Evolutionary conservation across 768 basidiomycete species (phyloP), one percentile per base, ranked within the genome.

Genomic region (Lactarius sp.): DNA sequence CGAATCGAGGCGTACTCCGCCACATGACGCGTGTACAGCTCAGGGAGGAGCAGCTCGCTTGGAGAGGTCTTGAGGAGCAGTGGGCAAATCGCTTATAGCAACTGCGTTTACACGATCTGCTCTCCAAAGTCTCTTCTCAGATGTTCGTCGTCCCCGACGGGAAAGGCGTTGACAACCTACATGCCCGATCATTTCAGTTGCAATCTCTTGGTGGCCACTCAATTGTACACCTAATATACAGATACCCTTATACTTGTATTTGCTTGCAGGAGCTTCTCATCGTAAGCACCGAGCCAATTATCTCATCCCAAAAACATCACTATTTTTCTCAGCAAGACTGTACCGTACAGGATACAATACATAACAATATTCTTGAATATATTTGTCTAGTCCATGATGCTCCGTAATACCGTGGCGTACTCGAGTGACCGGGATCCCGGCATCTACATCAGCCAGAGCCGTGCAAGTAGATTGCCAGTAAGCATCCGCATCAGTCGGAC

Each of bases 1-100:
- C 59, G 1, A 27, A 27, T 31, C 47, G 50, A 36, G 63, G 63
- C 36, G 53, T 64, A 20, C 39, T 64, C 18, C 59, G 59, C 13
- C 22, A 27, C 42, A 9, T 65, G 54, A 37, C 9, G 1, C 54
- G 36, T 34, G 34, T n/a, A 0, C 64, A 65, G 22, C 64, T 65
- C 41, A 51, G 49, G 39, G 52, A 60, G 1, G 64, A 46, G 7
- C 54, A 56, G 13, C 33, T 2, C 20, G 14, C 10, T 8, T 65
- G 27, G 52, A 51, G 42, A 14, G 18, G 10, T 14, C 41, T 65
- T 36, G 53, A 18, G 22, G 6, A 33, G 8, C 39, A 60, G 36
- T 64, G 63, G 62, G 63, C 36, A 0, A 20, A 22, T 14, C 63
- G 31, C 9, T 34, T 16, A 31, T 39, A 46, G n/a, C 47, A 13